phyloP scores from a whole-genome alignment of 306 rosid genomes.

The Oemleria cerasiformis region DNA sequence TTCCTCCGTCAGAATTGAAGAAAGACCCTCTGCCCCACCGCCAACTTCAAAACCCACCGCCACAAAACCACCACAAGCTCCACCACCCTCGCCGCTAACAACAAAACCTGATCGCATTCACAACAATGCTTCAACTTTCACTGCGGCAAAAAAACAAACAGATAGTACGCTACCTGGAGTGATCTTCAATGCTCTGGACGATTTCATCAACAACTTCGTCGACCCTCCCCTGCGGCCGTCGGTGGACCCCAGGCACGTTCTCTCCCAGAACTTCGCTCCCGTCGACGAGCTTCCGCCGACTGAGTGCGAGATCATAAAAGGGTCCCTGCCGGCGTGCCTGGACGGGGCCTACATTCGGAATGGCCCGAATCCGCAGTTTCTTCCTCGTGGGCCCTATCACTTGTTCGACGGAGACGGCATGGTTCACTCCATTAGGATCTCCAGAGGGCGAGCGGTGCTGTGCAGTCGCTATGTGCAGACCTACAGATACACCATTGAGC shows the following conservation, averaged over 20 bases:
- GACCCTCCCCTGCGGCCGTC: conserved; percentile 74
- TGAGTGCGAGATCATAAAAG: conserved; percentile 45
- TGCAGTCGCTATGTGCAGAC: conserved; percentile 81
- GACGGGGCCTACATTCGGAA: conserved; percentile 83
- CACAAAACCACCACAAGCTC: not conserved
- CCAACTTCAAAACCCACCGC: conserved; percentile 4
- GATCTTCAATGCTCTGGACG: conserved; percentile 58
- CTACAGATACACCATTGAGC: conserved; percentile 58
- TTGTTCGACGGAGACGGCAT: conserved; percentile 93
- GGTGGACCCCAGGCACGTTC: conserved; percentile 51
- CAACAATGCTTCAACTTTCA: not conserved
- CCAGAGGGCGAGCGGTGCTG: conserved; percentile 58
- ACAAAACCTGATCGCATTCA: not conserved
- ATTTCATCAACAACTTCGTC: conserved; percentile 68
- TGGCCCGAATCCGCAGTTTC: conserved; percentile 91
- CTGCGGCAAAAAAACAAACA: not conserved
- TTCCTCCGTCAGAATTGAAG: conserved; percentile 42
- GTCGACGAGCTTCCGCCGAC: conserved; percentile 79
- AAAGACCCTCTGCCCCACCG: conserved; percentile 24
- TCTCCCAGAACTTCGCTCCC: conserved; percentile 71
- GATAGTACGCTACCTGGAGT: conserved; percentile 21
- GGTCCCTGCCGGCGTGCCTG: conserved; percentile 54
- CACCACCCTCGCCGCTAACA: not conserved
- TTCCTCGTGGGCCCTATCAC: conserved; percentile 92
- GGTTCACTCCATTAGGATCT: conserved; percentile 69